Base-by-base conservation (phyloP, 768 basidiomycete species). In the Panellus pusillus region DNA sequence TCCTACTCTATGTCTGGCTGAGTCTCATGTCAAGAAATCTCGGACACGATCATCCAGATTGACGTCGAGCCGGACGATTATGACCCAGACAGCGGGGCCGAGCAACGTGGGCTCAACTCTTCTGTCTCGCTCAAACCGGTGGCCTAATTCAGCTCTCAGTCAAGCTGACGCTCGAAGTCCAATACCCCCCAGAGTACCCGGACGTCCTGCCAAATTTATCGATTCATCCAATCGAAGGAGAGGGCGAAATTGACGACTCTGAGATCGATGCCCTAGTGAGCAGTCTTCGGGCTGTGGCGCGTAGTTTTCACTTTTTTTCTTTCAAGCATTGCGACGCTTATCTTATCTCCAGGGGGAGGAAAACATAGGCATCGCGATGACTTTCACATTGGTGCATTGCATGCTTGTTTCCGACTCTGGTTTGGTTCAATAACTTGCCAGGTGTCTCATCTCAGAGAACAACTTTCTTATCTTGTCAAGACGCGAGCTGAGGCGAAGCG, bases 321-420 rank as follows among this genome's bases (percentile, higher is more conserved):
- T 37, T 42, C 39, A 35, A 56, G 54, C 48, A 35, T 47, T 38
- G 47, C 38, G 31, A 44, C n/a, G 19, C 28, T 47, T 57, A 50
- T 46, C 29, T 20, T 48, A 45, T 47, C 12, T 17, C 52, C 50
- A 91, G 88, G 90, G 89, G 50, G 81, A 87, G 65, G 92, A 94
- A 65, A 93, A 90, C 68, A 64, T 92, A 18, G 93, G 93, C 39
- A 95, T 95, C 88, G 94, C 97, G 2, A 98, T 98, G 94, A 95
- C 94, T 15, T 99, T 97, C 66, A 93, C 96, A 0, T 77, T 99
- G 15, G 86, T 24, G 24, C 24, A 24, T 24, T 24, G 24, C 24
- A 24, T 24, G 24, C 24, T 24, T 24, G 24, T 24, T 24, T 24
- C 24, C 24, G 24, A 24, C 6, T 24, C 24, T 6, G 24, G 3